Evolutionary conservation across 2,329 filamentous ascomycete species (phyloP), one percentile per base, ranked within the genome.

Genomic region (Sporothrix humicola): DNA sequence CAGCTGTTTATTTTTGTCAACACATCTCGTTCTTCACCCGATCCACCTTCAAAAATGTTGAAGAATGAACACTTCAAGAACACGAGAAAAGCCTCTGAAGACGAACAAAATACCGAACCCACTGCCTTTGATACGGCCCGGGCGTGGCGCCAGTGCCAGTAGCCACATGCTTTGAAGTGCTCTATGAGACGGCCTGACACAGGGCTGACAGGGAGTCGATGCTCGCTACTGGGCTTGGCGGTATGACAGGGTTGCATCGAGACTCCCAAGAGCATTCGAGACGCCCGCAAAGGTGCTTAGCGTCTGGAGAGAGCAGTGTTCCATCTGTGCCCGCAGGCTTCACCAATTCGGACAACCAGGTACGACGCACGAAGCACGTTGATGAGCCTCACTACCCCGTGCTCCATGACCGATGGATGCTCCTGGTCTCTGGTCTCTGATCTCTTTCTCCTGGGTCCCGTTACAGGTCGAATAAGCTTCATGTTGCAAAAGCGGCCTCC

Each of bases 221-320:
- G n/a, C 31, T 73, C 71, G 69, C 68, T 66, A 73, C 56, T 9
- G 44, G 71, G 2, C 74, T 76, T 76, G 75, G 74, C 75, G 48
- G 73, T 74, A 72, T 59, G 73, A 65, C 46, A 72, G 37, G 7
- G 75, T 75, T 10, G 69, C 63, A 76, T 69, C 48, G 17, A 37
- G 26, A 59, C 56, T 59, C 56, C 12, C 9, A 44, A 17, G 48
- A 69, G 50, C 48, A 58, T 42, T 69, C 48, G 4, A 69, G 48
- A 50, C n/a, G n/a, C 59, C 10, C 59, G 44, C 20, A 15, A 65
- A 65, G 37, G 42, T 65, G 59, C 59, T 65, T 37, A 46, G 56
- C 48, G 12, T 42, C 13, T 46, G n/a, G 31, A 23, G n/a, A n/a
- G 3, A 44, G 17, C 26, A n/a, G 13, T 26, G 26, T 59, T 9